These are phyloP conservation scores for Aspergillus latus DNA, from an alignment of 2,329 filamentous ascomycete genomes.

Conservation along the genomic window DNA sequence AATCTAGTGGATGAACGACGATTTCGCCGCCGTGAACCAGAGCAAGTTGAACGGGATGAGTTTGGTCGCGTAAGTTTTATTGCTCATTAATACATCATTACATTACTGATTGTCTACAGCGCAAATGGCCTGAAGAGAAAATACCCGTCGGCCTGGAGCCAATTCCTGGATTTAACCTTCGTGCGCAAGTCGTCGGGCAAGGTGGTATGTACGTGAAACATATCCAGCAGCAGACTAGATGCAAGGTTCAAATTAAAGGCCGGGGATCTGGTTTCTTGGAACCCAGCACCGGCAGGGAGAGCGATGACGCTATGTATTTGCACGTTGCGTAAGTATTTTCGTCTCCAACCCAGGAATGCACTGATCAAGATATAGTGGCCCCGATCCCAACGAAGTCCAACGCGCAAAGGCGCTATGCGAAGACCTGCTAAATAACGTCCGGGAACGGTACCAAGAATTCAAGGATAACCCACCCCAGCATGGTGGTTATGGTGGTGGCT, in stretches of 20 bases:
- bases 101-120: conserved; percentile 52
- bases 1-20: conserved; percentile 92
- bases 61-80: conserved; percentile 69
- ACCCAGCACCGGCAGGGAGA: conserved; percentile 80
- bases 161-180: conserved; percentile 89
- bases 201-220: conserved; percentile 96
- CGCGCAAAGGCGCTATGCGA: conserved; percentile 85
- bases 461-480: conserved; percentile 75
- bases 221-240: conserved; percentile 92
- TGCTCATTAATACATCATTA: background rate
- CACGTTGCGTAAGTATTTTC: conserved; percentile 72
- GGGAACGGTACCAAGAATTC: conserved; percentile 85
- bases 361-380: conserved; percentile 63
- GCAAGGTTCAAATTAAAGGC: conserved; percentile 97
- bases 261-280: conserved; percentile 94
- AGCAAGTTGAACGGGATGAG: conserved; percentile 83
- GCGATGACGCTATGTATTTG: conserved; percentile 94
- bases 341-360: background rate
- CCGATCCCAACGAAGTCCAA: conserved; percentile 81
- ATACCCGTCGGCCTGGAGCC: conserved; percentile 90
- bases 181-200: conserved; percentile 92
- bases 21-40: conserved; percentile 78
- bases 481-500: conserved; percentile 52
- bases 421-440: conserved; percentile 82
- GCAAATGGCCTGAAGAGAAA: conserved; percentile 98